phyloP scores from a whole-genome alignment of 2,329 filamentous ascomycete species.

The Colletotrichum sp. region DNA sequence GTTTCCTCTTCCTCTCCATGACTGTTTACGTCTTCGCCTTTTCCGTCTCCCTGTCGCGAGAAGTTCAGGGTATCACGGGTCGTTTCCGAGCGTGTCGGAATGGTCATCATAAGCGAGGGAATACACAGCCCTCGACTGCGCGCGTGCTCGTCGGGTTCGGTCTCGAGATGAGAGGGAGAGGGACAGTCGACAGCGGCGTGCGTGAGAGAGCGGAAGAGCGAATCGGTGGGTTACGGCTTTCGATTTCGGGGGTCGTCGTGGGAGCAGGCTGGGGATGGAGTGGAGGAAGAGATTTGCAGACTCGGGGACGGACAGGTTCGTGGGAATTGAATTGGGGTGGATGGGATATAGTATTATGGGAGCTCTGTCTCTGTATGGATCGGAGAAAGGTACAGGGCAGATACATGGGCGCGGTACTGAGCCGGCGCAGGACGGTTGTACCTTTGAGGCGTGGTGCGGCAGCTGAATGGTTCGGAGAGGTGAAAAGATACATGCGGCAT shows the following conservation, averaged over 20 bases:
- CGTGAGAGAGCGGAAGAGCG: not conserved
- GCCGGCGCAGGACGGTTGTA: not conserved
- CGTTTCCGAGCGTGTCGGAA: slow-evolving; percentile 11
- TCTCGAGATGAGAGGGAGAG: not conserved
- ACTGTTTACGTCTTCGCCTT: not conserved
- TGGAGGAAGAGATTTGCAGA: slow-evolving; percentile 12
- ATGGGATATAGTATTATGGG: slow-evolving; percentile 1
- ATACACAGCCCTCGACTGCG: slow-evolving; percentile 14
- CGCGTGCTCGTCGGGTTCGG: not conserved
- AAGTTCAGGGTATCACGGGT: slow-evolving; percentile 15
- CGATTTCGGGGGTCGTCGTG: not conserved
- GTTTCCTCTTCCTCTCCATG: slow-evolving; percentile 72
- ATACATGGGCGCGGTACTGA: not conserved
- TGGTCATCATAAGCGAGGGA: slow-evolving; percentile 14
- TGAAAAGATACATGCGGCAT: not conserved
- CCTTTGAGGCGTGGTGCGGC: not conserved
- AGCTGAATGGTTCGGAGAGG: not conserved
- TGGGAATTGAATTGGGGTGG: slow-evolving; percentile 16
- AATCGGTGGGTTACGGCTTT: not conserved
- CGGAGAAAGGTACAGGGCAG: not conserved
- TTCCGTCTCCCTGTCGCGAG: slow-evolving; percentile 5
- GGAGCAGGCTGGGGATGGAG: not conserved
- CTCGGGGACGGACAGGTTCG: slow-evolving; percentile 7
- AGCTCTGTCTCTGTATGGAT: slow-evolving; percentile 13
- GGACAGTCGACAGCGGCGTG: not conserved